Percentiles rank a stretch among this genome's conserved stretches.
These are phyloP conservation scores for Exophiala aquamarina DNA, from an alignment of 2,329 filamentous ascomycete species.

Conservation along the genomic window DNA sequence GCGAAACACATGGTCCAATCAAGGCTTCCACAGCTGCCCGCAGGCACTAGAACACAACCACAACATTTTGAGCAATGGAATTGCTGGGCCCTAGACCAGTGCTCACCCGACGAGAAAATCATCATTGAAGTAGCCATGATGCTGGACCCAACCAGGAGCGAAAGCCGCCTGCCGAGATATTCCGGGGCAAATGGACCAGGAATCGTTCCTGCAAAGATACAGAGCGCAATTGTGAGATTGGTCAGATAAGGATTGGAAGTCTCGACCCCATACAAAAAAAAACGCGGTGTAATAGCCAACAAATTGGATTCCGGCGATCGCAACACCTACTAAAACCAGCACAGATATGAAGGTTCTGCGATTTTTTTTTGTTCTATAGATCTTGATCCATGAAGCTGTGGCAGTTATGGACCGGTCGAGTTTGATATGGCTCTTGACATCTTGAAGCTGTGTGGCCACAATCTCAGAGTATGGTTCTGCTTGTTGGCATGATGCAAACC, in stretches of 20 bases:
- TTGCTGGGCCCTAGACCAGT: conserved; percentile 23
- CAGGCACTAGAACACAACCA: conserved; percentile 30
- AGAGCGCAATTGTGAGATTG: conserved; percentile 8
- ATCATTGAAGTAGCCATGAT: conserved; percentile 30
- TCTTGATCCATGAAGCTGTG: conserved; percentile 27
- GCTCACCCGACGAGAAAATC: conserved; percentile 24
- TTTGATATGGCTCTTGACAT: conserved; percentile 29
- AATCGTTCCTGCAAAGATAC: conserved; percentile 5
- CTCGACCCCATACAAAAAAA: conserved; percentile 23
- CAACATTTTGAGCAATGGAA: conserved; percentile 23
- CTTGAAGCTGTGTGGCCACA: conserved; percentile 29
- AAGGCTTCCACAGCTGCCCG: conserved; percentile 31
- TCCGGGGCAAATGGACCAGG: conserved; percentile 18
- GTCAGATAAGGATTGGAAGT: conserved; percentile 23
- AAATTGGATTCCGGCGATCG: conserved; percentile 30
- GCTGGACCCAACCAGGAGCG: conserved; percentile 27
- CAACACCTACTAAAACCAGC: conserved; percentile 30
- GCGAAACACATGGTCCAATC: conserved; percentile 27
- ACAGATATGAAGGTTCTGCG: conserved; percentile 28
- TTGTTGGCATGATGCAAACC: conserved; percentile 30
- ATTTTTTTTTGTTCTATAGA: conserved; percentile 27
- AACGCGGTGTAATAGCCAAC: conserved; percentile 9
- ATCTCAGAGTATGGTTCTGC: conserved; percentile 18
- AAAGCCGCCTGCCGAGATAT: conserved; percentile 28
- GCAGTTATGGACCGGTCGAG: conserved; percentile 20